Percentiles rank a stretch among this genome's conserved stretches.
phyloP scores from a whole-genome alignment of 2,329 filamentous ascomycete genomes.

The Scortechinia acanthostroma region DNA sequence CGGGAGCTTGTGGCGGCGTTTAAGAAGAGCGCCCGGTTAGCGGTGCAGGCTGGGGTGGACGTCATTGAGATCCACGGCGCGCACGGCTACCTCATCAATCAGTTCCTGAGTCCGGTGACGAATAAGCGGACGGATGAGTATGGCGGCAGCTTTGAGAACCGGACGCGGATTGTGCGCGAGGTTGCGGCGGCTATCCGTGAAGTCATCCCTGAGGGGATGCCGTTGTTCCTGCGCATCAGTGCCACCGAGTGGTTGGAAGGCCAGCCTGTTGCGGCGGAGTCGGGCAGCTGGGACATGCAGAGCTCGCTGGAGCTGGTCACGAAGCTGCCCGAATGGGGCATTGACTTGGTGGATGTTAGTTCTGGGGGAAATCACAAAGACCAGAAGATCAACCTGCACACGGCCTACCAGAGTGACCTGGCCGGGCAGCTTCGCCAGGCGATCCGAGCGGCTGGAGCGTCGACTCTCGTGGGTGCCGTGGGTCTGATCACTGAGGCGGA shows the following conservation, averaged over 20 bases:
- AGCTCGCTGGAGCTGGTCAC: not conserved
- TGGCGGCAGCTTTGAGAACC: conserved; percentile 38
- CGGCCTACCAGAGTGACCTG: conserved; percentile 69
- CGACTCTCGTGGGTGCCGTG: conserved; percentile 65
- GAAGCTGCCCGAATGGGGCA: not conserved
- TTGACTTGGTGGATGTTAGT: conserved; percentile 1
- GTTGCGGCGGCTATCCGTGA: conserved; percentile 32
- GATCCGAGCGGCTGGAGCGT: conserved; percentile 34
- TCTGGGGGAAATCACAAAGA: conserved; percentile 21
- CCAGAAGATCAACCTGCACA: conserved; percentile 52
- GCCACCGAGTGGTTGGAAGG: not conserved
- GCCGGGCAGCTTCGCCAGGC: conserved; percentile 66
- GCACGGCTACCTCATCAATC: conserved; percentile 49
- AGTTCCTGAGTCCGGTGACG: conserved; percentile 40
- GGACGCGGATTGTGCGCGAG: conserved; percentile 40
- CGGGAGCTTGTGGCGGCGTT: conserved; percentile 41
- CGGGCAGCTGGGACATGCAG: not conserved
- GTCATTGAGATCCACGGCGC: conserved; percentile 36
- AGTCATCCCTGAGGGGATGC: conserved; percentile 14
- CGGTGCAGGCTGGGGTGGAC: conserved; percentile 24
- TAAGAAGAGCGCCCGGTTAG: conserved; percentile 38
- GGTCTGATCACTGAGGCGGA: conserved; percentile 66
- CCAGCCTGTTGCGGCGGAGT: not conserved
- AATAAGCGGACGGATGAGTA: conserved; percentile 47
- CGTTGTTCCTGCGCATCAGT: not conserved